Percentiles rank a stretch among this genome's conserved stretches.
phyloP scores from a whole-genome alignment of 768 basidiomycete genomes.

The Termitomyces titanicus region DNA sequence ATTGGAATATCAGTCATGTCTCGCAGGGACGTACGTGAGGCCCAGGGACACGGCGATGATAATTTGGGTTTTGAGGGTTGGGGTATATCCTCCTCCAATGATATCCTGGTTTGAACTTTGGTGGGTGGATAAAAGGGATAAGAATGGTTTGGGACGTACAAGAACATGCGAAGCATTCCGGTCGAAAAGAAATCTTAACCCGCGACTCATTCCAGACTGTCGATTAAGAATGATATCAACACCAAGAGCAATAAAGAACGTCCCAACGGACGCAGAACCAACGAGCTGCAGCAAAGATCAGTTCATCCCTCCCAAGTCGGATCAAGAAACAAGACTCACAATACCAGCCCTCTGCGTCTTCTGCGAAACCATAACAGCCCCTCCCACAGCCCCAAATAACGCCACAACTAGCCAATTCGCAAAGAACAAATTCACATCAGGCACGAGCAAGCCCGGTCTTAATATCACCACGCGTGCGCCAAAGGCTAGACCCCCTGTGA shows the following conservation, averaged over 20 bases:
- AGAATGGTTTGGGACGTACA: slow-evolving; percentile 30
- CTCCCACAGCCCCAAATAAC: slow-evolving; percentile 37
- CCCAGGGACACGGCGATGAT: slow-evolving; percentile 50
- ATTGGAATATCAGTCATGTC: background rate
- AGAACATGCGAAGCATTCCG: slow-evolving; percentile 53
- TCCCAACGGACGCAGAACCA: slow-evolving; percentile 55
- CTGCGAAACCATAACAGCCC: slow-evolving; percentile 35
- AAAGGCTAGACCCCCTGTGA: slow-evolving; percentile 54
- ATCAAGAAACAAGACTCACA: slow-evolving; percentile 32
- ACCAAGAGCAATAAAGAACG: slow-evolving; percentile 55
- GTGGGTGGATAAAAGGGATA: background rate
- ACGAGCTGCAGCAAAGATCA: slow-evolving; percentile 27
- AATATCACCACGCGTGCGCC: slow-evolving; percentile 54
- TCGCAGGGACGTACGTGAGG: slow-evolving; percentile 43
- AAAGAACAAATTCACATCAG: slow-evolving; percentile 26
- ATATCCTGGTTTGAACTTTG: slow-evolving; percentile 39
- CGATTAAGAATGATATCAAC: slow-evolving; percentile 53
- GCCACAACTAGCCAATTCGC: slow-evolving; percentile 55
- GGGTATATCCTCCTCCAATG: slow-evolving; percentile 43
- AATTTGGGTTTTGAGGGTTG: slow-evolving; percentile 46
- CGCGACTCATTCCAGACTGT: slow-evolving; percentile 61
- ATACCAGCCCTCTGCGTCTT: slow-evolving; percentile 42
- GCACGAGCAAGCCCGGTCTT: slow-evolving; percentile 44
- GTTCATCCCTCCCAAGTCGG: background rate
- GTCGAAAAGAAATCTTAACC: slow-evolving; percentile 62